Evolutionary conservation across 345 rosid genomes (phyloP), one percentile per base, ranked within the genome.

Genomic region (Camelina neglecta): DNA sequence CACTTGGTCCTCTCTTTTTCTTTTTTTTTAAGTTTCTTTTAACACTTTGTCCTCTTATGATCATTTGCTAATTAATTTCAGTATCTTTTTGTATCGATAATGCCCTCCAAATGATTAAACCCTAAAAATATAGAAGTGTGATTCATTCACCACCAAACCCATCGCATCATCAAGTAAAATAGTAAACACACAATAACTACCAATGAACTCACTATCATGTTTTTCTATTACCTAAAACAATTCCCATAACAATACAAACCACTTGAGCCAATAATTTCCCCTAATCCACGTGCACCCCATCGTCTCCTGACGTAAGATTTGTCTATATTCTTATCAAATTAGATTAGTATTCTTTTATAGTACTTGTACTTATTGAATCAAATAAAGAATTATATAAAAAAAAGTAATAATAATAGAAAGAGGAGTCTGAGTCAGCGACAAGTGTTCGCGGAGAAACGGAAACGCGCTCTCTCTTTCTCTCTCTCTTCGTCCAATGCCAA

Each of bases 401-500:
- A 75, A 75, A 44, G 64, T 67, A 67, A 50, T 59, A 53, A 31
- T 12, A 21, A 35, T 35, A 35, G 31, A 13, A 29, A 61, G 49
- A 69, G 15, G 74, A 75, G 74, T 68, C 56, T 75, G 75, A 75
- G 79, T 75, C 79, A 84, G 89, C 69, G 79, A 85, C 78, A 81
- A 80, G 85, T 88, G 83, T 83, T 59, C 79, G 98, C 98, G 97
- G 96, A 93, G 85, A 93, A 89, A 85, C 96, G 92, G 96, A 93
- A 85, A 93, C 96, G 98, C 90, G 80, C 89, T 81, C 48, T 49
- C 24, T 60, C 60, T 81, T 38, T 36, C 24, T 60, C 60, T 53
- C 70, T 64, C 70, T 42, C 67, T 75, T 59, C 44, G 0, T 11
- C 79, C 62, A 49, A 59, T 60, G 82, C 93, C 97, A 87, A 88